phyloP scores from a whole-genome alignment of 1,139 yeast species.

The Zygotorulaspora mrakii region DNA sequence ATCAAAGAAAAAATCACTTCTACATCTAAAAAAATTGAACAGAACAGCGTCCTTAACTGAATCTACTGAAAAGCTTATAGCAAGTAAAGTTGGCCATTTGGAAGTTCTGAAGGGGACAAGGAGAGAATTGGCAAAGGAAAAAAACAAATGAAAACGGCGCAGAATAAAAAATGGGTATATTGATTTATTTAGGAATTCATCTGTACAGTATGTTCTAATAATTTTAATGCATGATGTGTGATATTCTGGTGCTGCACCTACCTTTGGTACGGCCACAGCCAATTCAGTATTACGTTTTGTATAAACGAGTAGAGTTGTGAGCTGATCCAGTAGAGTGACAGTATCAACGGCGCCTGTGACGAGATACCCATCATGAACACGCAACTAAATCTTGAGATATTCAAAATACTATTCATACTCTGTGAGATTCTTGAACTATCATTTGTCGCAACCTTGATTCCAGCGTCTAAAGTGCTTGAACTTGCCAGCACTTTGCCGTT shows the following conservation, averaged over 20 bases:
- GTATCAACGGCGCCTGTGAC: constrained; percentile 79
- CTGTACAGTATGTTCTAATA: constrained; percentile 2
- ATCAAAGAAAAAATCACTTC: constrained; percentile 51
- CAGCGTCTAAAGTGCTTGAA: constrained; percentile 35
- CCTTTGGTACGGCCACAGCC: constrained; percentile 49
- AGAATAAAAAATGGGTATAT: constrained; percentile 1
- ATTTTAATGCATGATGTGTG: constrained; percentile 2
- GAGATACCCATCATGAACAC: constrained; percentile 80
- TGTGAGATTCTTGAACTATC: constrained; percentile 29
- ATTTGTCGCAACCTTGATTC: constrained; percentile 25
- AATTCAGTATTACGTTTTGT: constrained; percentile 73
- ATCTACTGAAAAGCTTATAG: constrained; percentile 78
- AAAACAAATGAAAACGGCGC: constrained; percentile 26
- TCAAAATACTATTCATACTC: constrained; percentile 46
- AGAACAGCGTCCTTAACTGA: constrained; percentile 58
- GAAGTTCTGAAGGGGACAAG: constrained; percentile 91
- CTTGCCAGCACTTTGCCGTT: constrained; percentile 52
- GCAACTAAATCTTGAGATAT: constrained; percentile 67
- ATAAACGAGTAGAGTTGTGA: constrained; percentile 71
- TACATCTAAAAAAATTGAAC: constrained; percentile 56
- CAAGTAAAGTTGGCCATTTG: constrained; percentile 92
- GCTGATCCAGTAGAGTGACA: constrained; percentile 80
- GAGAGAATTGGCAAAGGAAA: constrained; percentile 64
- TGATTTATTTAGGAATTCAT: constrained; percentile 1
- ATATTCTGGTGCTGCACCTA: constrained; percentile 2